A percentile compares a stretch with the other conserved stretches of the same genome.
phyloP scores from a whole-genome alignment of 345 rosid species.

The Brassica carinata region DNA sequence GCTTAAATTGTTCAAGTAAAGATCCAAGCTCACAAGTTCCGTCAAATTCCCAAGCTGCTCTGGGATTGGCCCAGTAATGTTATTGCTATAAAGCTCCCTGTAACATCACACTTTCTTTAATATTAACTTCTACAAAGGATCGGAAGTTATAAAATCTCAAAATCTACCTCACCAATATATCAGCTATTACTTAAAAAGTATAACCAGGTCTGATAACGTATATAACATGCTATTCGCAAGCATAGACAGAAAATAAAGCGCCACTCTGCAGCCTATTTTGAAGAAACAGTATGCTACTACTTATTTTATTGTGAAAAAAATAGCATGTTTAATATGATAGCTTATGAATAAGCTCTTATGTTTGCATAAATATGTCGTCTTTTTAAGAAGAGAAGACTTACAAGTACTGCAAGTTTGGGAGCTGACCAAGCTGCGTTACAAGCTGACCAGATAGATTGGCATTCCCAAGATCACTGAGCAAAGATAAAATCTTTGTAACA shows the following conservation, averaged over 20 bases:
- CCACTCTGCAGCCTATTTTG: neutral
- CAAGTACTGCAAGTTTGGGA: slow-evolving; percentile 84
- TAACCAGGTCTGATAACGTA: neutral
- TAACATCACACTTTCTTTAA: neutral
- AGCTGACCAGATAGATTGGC: slow-evolving; percentile 48
- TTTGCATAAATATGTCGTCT: neutral
- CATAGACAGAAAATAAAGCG: neutral
- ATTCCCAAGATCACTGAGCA: slow-evolving; percentile 50
- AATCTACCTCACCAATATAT: neutral
- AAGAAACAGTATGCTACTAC: slow-evolving; percentile 1
- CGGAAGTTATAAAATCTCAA: neutral
- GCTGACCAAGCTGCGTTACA: slow-evolving; percentile 49
- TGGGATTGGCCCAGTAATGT: slow-evolving; percentile 52
- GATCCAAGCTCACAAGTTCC: slow-evolving; percentile 84
- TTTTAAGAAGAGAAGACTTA: slow-evolving; percentile 48
- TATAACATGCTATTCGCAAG: neutral
- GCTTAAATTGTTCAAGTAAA: slow-evolving; percentile 55
- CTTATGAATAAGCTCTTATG: neutral
- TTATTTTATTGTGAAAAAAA: neutral
- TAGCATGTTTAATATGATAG: slow-evolving; percentile 5
- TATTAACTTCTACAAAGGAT: neutral
- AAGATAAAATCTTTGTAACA: neutral
- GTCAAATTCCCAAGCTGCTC: slow-evolving; percentile 77
- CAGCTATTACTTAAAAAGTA: neutral
- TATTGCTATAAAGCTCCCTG: neutral